Conservation (phyloP, 495 filamentous ascomycete genomes). For the Penicillium bovifimosum region DNA sequence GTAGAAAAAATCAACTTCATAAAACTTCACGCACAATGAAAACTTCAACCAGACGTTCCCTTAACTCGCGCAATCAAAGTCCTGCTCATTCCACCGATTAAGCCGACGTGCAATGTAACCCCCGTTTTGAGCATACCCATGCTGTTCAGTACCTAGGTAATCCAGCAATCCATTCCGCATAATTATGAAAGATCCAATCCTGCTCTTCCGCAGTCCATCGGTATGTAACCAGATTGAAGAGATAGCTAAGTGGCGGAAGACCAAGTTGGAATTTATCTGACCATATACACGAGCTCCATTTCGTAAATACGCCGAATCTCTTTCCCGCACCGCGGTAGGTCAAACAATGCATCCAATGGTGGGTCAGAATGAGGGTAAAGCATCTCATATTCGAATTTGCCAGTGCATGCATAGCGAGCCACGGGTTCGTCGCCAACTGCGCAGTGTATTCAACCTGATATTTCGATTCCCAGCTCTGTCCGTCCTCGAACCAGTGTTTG, state of each 20-base stretch:
- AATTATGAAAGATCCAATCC: background rate
- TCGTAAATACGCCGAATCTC: background rate
- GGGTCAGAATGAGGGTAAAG: background rate
- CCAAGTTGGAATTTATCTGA: background rate
- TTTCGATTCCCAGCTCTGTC: background rate
- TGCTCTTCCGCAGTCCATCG: too few species aligned
- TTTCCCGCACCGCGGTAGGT: too few species aligned
- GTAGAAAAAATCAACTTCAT: too few species aligned
- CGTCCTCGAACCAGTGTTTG: background rate
- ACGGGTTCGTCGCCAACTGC: background rate
- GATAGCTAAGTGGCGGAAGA: background rate
- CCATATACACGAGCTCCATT: background rate
- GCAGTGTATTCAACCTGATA: background rate
- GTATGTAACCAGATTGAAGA: background rate
- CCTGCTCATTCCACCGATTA: background rate
- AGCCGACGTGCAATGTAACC: background rate
- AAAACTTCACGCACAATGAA: too few species aligned
- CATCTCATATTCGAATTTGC: background rate
- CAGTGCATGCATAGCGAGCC: background rate
- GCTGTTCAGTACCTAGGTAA: background rate
- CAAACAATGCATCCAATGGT: background rate
- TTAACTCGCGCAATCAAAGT: too few species aligned
- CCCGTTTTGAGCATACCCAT: background rate
- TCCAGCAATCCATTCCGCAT: background rate
- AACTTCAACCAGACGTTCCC: too few species aligned